Conservation (phyloP, 768 basidiomycete species). For the Tricholoma hemisulphureum region DNA sequence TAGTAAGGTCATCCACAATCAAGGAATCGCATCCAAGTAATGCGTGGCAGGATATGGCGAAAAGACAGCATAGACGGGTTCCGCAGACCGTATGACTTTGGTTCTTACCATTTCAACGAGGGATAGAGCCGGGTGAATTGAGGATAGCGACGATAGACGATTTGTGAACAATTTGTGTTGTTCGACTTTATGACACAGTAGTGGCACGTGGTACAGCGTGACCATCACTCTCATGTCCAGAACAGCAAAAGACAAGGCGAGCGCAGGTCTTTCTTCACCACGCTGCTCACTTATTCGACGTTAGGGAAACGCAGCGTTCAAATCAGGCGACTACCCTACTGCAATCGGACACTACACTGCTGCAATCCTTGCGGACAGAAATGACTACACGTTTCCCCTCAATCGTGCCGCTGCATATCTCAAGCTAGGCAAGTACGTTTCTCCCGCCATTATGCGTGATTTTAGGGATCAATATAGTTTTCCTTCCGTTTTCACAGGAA, state of each 20-base stretch:
- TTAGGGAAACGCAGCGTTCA: slow-evolving; percentile 88
- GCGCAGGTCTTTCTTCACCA: background rate
- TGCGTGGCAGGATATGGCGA: background rate
- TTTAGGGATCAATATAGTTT: slow-evolving; percentile 9
- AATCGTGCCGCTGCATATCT: slow-evolving; percentile 92
- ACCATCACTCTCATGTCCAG: background rate
- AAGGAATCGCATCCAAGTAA: slow-evolving; percentile 17
- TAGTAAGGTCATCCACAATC: slow-evolving; percentile 13
- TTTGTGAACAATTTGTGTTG: background rate
- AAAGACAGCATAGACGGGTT: slow-evolving; percentile 4
- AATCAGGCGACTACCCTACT: slow-evolving; percentile 68
- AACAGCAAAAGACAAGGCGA: slow-evolving; percentile 15
- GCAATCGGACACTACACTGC: slow-evolving; percentile 87
- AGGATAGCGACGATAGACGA: slow-evolving; percentile 11
- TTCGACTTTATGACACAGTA: background rate
- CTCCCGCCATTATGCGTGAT: slow-evolving; percentile 2
- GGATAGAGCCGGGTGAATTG: slow-evolving; percentile 11
- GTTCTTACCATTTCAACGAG: slow-evolving; percentile 21
- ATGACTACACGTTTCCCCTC: slow-evolving; percentile 75
- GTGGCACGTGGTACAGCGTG: background rate
- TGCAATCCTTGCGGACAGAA: slow-evolving; percentile 69
- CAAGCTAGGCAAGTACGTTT: slow-evolving; percentile 90
- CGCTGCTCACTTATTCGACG: background rate
- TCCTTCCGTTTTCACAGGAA: slow-evolving; percentile 42
- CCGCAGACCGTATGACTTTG: background rate